Evolutionary conservation across 2,329 filamentous ascomycete species (phyloP), one percentile per base, ranked within the genome.

Genomic region (Diaporthe sp.): DNA sequence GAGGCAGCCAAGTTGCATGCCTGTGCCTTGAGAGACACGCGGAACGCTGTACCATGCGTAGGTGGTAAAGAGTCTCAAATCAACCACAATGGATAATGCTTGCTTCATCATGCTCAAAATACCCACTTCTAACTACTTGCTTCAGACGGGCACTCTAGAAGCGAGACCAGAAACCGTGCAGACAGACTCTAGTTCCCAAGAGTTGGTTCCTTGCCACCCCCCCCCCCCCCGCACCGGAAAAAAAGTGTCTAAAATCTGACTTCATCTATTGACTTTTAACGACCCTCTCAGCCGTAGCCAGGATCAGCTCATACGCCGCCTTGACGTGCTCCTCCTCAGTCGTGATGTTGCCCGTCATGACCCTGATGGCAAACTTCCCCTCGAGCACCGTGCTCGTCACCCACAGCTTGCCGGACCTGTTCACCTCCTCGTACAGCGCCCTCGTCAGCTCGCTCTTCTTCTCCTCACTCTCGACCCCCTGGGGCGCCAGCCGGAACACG

Each of bases 341-440:
- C 53, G 90, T 86, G 32, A 89, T 85, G 78, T 93, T 94, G 0
- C 90, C 92, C 73, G 94, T 95, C 30, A 96, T 93, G 50, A 98
- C 91, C 0, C 96, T 88, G 75, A 98, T 97, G 2, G 93, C 92
- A 82, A 94, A 94, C 27, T 91, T 87, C 1, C 91, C 93, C 12
- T 90, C 91, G 17, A 97, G 88, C 6, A 95, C 89, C 1, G 92
- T 93, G 13, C 75, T 93, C 0, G 95, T 98, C 32, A 98, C 85
- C 83, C 94, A 98, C 72, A 97, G 93, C 82, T 94, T 91, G 1
- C 94, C 94, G 10, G 89, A 86, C 4, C 86, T 86, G 79, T 97
- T 96, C 37, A 98, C 89, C 32, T 86, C 82, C 79, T 97, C 93
- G 79, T 94, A 96, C 17, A 97, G 90, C 72, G 88, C 87, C 82